phyloP scores from a whole-genome alignment of 192 early-diverging fungal species.

The Coemansia sp. region DNA sequence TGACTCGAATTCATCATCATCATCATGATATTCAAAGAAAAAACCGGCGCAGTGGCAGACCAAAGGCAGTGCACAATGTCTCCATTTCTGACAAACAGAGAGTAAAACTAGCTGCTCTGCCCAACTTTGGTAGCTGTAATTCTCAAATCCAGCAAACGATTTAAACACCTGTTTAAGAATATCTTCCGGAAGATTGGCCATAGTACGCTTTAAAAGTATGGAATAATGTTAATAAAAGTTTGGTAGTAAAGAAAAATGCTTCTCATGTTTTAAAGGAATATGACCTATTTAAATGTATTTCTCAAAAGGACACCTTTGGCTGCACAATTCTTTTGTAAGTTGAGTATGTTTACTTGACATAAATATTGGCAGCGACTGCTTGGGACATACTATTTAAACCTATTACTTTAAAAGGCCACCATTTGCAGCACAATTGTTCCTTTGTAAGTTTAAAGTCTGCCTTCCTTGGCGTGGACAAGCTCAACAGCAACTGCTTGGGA shows the following conservation, averaged over 20 bases:
- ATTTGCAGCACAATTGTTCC: neutral
- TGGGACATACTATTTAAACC: slow-evolving; percentile 56
- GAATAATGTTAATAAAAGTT: neutral
- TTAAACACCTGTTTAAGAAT: no score
- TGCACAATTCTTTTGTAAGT: slow-evolving; percentile 1
- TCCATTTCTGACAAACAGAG: no score
- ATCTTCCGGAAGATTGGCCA: no score
- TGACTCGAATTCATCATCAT: no score
- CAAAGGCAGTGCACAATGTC: neutral
- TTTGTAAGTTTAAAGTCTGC: slow-evolving; percentile 22
- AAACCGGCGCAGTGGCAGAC: neutral
- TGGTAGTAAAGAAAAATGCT: neutral
- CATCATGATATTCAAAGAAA: neutral
- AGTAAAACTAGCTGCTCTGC: neutral
- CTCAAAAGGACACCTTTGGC: no score
- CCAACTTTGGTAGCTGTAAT: neutral
- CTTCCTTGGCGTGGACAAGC: slow-evolving; percentile 34
- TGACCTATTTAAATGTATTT: slow-evolving; percentile 36
- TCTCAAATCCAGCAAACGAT: neutral
- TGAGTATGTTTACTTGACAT: slow-evolving; percentile 23
- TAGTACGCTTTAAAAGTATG: neutral
- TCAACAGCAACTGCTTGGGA: slow-evolving; percentile 54
- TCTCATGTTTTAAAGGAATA: no score
- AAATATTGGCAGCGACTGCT: slow-evolving; percentile 53
- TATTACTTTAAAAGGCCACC: neutral